These are phyloP conservation scores for Colletotrichum acutatum DNA, from an alignment of 2,329 filamentous ascomycete genomes.

Conservation along the genomic window DNA sequence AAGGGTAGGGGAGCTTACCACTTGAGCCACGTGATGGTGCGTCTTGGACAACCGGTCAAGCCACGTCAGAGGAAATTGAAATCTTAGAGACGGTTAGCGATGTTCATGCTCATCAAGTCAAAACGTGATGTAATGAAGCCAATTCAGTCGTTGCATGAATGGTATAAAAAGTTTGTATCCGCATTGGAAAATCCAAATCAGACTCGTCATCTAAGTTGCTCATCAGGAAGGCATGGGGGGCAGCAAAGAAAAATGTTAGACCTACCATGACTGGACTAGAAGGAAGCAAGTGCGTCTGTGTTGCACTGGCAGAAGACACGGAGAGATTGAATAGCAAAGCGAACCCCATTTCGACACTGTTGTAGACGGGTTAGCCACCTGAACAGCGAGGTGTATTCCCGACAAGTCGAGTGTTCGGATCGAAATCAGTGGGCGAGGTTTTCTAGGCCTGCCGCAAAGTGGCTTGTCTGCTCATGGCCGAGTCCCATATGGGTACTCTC, in stretches of 20 bases:
- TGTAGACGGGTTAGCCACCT: constrained; percentile 12
- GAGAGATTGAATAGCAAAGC: background rate
- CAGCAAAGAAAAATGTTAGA: constrained; percentile 30
- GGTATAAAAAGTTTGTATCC: constrained; percentile 63
- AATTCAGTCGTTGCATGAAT: constrained; percentile 69
- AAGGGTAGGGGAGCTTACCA: constrained; percentile 13
- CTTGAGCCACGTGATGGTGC: background rate
- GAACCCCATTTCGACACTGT: constrained; percentile 7
- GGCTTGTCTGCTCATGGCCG: constrained; percentile 84
- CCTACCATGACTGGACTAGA: constrained; percentile 20
- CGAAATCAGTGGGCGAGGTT: constrained; percentile 95
- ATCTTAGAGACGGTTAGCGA: constrained; percentile 33
- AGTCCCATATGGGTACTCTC: constrained; percentile 63
- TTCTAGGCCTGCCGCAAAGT: constrained; percentile 99
- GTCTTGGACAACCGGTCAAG: background rate
- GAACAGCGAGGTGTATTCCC: background rate
- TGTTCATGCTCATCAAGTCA: constrained; percentile 12
- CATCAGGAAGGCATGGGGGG: constrained; percentile 53
- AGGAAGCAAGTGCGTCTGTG: background rate
- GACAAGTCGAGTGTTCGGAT: constrained; percentile 24
- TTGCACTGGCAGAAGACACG: background rate
- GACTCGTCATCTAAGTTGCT: constrained; percentile 70
- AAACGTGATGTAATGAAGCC: constrained; percentile 17
- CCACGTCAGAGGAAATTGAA: background rate
- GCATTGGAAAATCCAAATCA: constrained; percentile 71